Evolutionary conservation across 1,139 yeast species (phyloP), one percentile per base, ranked within the genome.

Genomic region (Debaryomycetaceae sp.): DNA sequence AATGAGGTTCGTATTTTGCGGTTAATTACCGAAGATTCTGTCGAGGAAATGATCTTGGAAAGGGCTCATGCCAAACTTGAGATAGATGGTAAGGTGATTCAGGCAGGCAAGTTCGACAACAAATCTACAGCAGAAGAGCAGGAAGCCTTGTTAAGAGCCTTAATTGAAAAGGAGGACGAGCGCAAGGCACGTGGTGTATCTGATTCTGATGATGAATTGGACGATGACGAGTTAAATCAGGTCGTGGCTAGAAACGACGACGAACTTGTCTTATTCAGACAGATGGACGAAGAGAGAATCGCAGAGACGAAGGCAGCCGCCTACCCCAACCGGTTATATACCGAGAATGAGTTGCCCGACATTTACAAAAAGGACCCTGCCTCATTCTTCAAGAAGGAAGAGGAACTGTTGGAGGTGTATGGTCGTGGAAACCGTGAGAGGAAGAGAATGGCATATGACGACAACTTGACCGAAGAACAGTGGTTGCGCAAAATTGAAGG

Each of bases 71-170:
- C 81, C 34, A 84, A 84, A 52, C 65, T 83, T 48, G 91, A 83
- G 48, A 83, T 84, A 43, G 95, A 84, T 53, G 94, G 94, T 35
- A 82, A 84, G 50, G 93, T 84, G 40, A 84, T 84, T 51, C 93
- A 83, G 53, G 93, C 91, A 3, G 94, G 93, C 69, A 83, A 83
- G 46, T 82, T 83, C 42, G 93, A 81, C 57, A 82, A 83, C 49
- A 82, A 83, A 49, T 81, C 89, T 2, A 80, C 89, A 3, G 70
- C 89, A 0, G 91, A 82, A 53, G 91, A 83, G 52, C 93, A 83
- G 53, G 91, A 83, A 52, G 88, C 86, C 1, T 66, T 80, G 35
- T 65, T 83, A 47, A 70, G 84, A 48, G 78, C 80, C 14, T 65
- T 83, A 37, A 51, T 83, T 27, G 91, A 81, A 45, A 80, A 79